Percentiles rank a stretch among this genome's conserved stretches.
Conservation (phyloP, 2,329 filamentous ascomycete genomes). For the Sarocladium brachiariae region DNA sequence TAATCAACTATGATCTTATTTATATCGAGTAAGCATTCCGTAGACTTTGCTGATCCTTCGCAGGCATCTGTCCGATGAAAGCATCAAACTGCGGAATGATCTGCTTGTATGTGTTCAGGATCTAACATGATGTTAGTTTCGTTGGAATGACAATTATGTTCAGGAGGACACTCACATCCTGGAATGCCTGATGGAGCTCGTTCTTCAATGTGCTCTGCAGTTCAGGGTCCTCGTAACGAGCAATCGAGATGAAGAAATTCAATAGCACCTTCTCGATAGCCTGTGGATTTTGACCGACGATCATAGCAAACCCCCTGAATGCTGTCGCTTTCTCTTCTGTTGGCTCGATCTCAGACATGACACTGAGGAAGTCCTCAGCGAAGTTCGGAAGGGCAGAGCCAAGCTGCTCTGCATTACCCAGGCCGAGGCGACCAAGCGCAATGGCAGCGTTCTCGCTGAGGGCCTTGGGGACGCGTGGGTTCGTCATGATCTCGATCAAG, state of each 20-base stretch:
- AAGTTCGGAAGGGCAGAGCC: conserved; percentile 75
- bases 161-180: conserved; percentile 54
- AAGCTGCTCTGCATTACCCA: conserved; percentile 68
- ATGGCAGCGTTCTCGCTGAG: conserved; percentile 93
- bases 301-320: conserved; percentile 80
- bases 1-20: conserved; percentile 10
- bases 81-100: conserved; percentile 53
- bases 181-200: conserved; percentile 65
- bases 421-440: conserved; percentile 78
- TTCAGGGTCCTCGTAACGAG: conserved; percentile 63
- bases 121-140: conserved; percentile 25
- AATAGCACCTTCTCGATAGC: conserved; percentile 83
- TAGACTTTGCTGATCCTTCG: conserved; percentile 43
- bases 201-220: conserved; percentile 54
- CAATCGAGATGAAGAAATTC: conserved; percentile 78
- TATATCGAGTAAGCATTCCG: conserved; percentile 40
- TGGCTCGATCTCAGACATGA: conserved; percentile 77
- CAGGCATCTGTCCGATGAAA: conserved; percentile 44
- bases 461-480: conserved; percentile 76
- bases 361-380: conserved; percentile 71
- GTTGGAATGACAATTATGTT: background rate
- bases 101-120: conserved; percentile 48
- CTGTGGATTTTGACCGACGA: conserved; percentile 80
- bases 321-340: conserved; percentile 94
- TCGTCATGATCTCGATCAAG: conserved; percentile 75